phyloP scores from a whole-genome alignment of 2,329 filamentous ascomycete species.

The Cladosporium sp. region DNA sequence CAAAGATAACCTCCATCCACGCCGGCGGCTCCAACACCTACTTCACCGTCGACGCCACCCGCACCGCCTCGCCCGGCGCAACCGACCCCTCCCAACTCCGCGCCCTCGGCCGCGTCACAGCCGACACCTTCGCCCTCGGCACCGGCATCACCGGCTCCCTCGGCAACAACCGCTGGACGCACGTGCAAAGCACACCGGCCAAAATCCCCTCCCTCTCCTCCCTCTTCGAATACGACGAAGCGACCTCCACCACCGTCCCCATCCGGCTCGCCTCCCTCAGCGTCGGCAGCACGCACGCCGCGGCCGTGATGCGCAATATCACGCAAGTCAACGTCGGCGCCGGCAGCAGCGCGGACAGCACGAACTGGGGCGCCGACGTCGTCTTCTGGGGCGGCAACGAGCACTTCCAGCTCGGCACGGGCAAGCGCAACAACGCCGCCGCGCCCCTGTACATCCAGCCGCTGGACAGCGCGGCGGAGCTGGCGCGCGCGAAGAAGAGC shows the following conservation, averaged over 20 bases:
- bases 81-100: constrained; percentile 28
- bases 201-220: constrained; percentile 80
- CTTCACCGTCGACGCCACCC: constrained; percentile 73
- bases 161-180: constrained; percentile 83
- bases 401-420: constrained; percentile 85
- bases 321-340: constrained; percentile 46
- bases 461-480: constrained; percentile 59
- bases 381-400: constrained; percentile 96
- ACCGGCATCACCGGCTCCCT: constrained; percentile 77
- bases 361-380: constrained; percentile 82
- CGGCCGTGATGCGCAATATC: constrained; percentile 77
- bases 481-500: constrained; percentile 54
- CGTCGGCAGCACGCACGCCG: constrained; percentile 72
- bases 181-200: constrained; percentile 68
- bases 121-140: constrained; percentile 82
- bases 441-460: constrained; percentile 73
- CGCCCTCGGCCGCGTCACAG: constrained; percentile 52
- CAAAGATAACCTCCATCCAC: constrained; percentile 68
- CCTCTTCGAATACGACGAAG: constrained; percentile 82
- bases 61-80: constrained; percentile 34
- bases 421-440: constrained; percentile 74
- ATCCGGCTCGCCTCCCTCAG: constrained; percentile 70
- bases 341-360: constrained; percentile 55
- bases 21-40: constrained; percentile 85
- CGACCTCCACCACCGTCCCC: constrained; percentile 58